phyloP scores from a whole-genome alignment of 768 basidiomycete genomes.

The Lanmaoa rubissima region DNA sequence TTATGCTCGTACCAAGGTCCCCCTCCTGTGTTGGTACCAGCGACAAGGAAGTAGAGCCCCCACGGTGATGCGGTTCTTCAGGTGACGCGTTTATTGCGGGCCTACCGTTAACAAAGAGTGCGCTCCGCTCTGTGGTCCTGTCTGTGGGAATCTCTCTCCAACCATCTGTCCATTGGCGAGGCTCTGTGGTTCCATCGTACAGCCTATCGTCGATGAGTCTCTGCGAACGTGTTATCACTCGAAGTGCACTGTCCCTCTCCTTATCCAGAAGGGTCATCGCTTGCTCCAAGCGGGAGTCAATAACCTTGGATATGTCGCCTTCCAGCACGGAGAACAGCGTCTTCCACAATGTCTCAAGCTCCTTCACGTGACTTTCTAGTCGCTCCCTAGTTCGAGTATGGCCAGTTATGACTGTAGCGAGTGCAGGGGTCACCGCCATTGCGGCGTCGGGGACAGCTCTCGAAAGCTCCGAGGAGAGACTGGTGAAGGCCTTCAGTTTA shows the following conservation, averaged over 20 bases:
- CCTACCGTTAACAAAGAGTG: conserved; percentile 7
- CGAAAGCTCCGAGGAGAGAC: conserved; percentile 47
- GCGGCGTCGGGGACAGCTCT: conserved; percentile 43
- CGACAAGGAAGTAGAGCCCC: conserved; percentile 10
- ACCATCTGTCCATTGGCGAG: conserved; percentile 12
- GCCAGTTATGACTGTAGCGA: conserved; percentile 43
- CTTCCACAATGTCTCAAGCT: conserved; percentile 47
- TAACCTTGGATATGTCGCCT: conserved; percentile 38
- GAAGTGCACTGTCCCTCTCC: conserved; percentile 29
- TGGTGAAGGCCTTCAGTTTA: conserved; percentile 48
- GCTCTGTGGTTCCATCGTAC: conserved; percentile 4
- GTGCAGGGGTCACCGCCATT: conserved; percentile 42
- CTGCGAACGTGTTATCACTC: conserved; percentile 21
- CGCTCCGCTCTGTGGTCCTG: conserved; percentile 11
- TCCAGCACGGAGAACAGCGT: conserved; percentile 43
- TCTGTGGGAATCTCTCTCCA: conserved; percentile 15
- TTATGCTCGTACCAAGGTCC: conserved; percentile 26
- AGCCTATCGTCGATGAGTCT: conserved; percentile 4
- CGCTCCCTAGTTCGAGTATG: conserved; percentile 44
- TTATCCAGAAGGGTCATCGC: conserved; percentile 35
- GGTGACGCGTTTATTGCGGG: conserved; percentile 4
- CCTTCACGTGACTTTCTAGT: conserved; percentile 38
- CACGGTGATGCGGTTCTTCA: conserved; percentile 14
- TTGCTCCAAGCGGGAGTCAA: conserved; percentile 32
- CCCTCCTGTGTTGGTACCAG: conserved; percentile 18